Evolutionary conservation across 495 filamentous ascomycete species (phyloP), one percentile per base, ranked within the genome.

Genomic region (Xylaria telfairii): DNA sequence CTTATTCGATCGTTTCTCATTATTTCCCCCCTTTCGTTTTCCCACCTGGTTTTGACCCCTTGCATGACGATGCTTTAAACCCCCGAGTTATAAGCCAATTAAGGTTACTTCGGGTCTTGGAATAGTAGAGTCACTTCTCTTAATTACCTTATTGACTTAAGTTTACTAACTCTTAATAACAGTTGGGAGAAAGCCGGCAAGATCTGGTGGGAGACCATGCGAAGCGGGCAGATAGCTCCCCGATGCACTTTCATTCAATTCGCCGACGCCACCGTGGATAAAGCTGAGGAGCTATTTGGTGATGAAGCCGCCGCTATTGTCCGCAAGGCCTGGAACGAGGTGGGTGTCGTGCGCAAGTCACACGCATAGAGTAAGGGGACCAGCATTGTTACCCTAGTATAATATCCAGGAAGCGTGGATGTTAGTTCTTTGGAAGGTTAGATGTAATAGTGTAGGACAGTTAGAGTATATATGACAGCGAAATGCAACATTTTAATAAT

Each of bases 131-230:
- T 24, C 10, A 5, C 9, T 10, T 51, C 24, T 7, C 19, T 15
- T 9, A 34, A 57, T 30, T 32, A 5, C 37, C 4, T 26, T n/a
- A 26, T 4, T 46, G 32, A 64, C 39, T 17, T 7, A 19, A 4
- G n/a, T 21, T 21, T 47, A 44, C 67, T 63, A 44, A 69, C 67
- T 8, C 1, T 21, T 51, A 12, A 41, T 10, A 37, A 47, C 37
- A 76, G 79, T 3, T 87, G 85, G 85, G 83, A 87, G 75, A 83
- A 81, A 74, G 83, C 81, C 12, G 85, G 85, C 12, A 80, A 83
- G 73, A 78, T 86, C 68, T 87, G 85, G 85, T 87, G 82, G 79
- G 80, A 82, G 72, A 79, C 84, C 1, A 81, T 83, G 80, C 72
- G 66, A 19, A 81, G 78, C 69, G 82, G 80, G 9, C 75, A 78